Conservation (phyloP, 2,329 filamentous ascomycete genomes). For the Talaromyces islandicus region DNA sequence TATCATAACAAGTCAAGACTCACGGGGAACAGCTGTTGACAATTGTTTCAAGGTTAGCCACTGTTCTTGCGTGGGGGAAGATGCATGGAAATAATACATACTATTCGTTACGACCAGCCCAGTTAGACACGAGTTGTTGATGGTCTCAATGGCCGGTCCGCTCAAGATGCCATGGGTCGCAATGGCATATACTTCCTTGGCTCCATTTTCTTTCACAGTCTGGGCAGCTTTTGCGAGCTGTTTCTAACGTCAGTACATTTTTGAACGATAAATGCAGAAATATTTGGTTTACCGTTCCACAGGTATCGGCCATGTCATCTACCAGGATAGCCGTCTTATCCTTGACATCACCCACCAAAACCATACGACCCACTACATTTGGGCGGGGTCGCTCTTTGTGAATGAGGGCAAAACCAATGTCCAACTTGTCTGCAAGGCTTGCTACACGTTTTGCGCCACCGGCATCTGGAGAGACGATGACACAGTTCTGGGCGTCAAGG, state of each 20-base stretch:
- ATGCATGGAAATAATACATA: not conserved
- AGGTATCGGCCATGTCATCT: slow-evolving; percentile 97
- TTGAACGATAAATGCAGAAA: not conserved
- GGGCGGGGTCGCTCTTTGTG: slow-evolving; percentile 92
- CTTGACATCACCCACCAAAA: slow-evolving; percentile 87
- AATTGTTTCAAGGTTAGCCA: slow-evolving; percentile 21
- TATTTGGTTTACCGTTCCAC: slow-evolving; percentile 54
- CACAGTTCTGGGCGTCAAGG: slow-evolving; percentile 70
- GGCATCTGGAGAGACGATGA: slow-evolving; percentile 92
- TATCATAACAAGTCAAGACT: not conserved
- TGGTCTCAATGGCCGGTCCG: slow-evolving; percentile 77
- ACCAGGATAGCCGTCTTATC: slow-evolving; percentile 92
- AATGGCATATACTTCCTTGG: slow-evolving; percentile 83
- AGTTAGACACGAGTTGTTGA: slow-evolving; percentile 71
- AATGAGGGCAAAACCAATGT: slow-evolving; percentile 86
- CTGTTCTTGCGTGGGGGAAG: slow-evolving; percentile 52
- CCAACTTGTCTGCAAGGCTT: slow-evolving; percentile 63
- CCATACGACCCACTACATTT: slow-evolving; percentile 89
- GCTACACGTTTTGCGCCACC: slow-evolving; percentile 79
- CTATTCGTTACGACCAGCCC: slow-evolving; percentile 69
- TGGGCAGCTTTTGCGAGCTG: slow-evolving; percentile 73
- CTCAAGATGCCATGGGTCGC: slow-evolving; percentile 91
- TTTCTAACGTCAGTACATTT: not conserved
- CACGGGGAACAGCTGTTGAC: slow-evolving; percentile 36
- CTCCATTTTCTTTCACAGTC: slow-evolving; percentile 79